phyloP scores from a whole-genome alignment of 371 early-diverging fungal species.

The Chytridium lagenaria region DNA sequence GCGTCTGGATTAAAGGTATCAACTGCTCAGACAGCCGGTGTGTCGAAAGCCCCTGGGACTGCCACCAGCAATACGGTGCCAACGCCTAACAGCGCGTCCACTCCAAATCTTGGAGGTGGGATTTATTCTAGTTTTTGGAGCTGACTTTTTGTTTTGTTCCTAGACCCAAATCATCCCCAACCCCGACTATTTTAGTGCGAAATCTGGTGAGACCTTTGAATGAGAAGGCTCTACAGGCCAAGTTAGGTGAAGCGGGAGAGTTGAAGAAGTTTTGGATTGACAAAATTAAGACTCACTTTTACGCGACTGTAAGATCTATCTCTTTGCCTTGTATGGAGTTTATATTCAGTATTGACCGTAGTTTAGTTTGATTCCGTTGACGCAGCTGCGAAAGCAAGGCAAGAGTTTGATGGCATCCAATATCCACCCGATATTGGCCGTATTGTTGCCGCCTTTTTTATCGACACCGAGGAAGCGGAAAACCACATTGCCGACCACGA shows the following conservation, averaged over 20 bases:
- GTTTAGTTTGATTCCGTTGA: conserved; percentile 61
- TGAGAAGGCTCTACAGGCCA: conserved; percentile 63
- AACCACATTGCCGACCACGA: conserved; percentile 68
- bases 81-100: background rate
- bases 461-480: conserved; percentile 64
- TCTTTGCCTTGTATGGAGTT: too few relatives aligned
- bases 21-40: background rate
- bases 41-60: too few relatives aligned
- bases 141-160: background rate
- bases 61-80: background rate
- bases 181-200: conserved; percentile 54
- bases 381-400: conserved; percentile 61
- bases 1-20: background rate
- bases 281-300: conserved; percentile 83
- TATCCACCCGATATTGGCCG: conserved; percentile 76
- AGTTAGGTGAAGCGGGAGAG: conserved; percentile 69
- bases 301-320: conserved; percentile 70
- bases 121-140: too few relatives aligned
- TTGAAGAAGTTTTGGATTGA: conserved; percentile 83
- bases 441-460: conserved; percentile 60
- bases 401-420: conserved; percentile 60
- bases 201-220: conserved; percentile 81
- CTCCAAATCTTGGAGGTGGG: too few relatives aligned
- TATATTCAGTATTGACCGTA: too few relatives aligned
- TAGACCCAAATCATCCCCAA: conserved; percentile 21